phyloP scores from a whole-genome alignment of 2,329 filamentous ascomycete genomes.

The Talaromyces funiculosus region DNA sequence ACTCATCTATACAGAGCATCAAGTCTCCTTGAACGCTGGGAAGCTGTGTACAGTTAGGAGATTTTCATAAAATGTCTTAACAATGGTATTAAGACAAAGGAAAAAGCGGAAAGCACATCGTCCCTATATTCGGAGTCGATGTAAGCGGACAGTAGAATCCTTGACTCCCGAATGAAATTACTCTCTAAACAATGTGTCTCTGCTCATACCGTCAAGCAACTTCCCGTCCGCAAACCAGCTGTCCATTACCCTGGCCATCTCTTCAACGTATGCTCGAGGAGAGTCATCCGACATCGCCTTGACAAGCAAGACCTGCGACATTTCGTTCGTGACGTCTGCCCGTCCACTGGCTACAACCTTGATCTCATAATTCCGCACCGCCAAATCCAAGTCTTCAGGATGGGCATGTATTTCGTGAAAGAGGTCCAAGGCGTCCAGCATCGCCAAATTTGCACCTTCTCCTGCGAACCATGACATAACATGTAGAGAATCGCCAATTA shows the following conservation, averaged over 20 bases:
- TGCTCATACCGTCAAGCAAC: background rate
- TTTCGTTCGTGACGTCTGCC: background rate
- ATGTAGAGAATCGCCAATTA: conserved; percentile 24
- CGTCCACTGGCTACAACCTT: background rate
- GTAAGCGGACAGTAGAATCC: background rate
- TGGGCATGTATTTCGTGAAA: background rate
- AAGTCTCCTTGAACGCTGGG: too few species aligned
- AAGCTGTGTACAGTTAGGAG: too few species aligned
- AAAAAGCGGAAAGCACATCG: background rate
- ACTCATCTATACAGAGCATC: too few species aligned
- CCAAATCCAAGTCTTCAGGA: background rate
- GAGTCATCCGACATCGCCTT: background rate
- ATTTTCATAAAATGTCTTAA: too few species aligned
- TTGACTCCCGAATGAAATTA: background rate
- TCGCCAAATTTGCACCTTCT: conserved; percentile 18
- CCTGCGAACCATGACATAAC: conserved; percentile 25
- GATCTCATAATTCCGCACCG: background rate
- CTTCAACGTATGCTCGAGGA: background rate
- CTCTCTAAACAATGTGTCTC: background rate
- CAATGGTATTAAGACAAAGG: background rate
- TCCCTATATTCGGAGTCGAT: background rate
- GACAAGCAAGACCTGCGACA: background rate
- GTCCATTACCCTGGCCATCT: background rate
- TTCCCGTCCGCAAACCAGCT: background rate
- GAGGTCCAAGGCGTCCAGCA: conserved; percentile 4